Evolutionary conservation across 2,329 filamentous ascomycete species (phyloP).

Genomic region (Stemphylium vesicarium): DNA sequence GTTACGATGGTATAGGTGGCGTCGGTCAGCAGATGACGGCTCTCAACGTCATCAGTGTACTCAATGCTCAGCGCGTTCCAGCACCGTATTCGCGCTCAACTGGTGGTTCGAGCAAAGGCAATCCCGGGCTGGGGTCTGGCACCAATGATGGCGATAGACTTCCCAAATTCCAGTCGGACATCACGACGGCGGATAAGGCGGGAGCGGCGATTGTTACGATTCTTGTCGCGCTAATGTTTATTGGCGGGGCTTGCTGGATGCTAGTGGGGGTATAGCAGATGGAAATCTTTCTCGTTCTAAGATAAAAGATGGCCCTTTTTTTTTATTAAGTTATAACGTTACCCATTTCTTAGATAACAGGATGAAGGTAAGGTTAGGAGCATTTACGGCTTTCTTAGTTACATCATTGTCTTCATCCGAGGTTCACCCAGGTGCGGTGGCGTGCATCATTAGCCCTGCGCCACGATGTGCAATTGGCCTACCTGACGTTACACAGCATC

Average conservation of each 20-base stretch:
- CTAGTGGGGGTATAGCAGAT: neutral
- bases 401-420: neutral
- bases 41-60: constrained; percentile 58
- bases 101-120: constrained; percentile 58
- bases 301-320: neutral
- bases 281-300: no score
- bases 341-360: neutral
- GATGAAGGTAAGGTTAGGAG: no score
- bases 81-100: constrained; percentile 56
- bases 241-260: constrained; percentile 6
- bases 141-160: constrained; percentile 26
- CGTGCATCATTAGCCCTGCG: neutral
- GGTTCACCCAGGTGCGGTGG: neutral
- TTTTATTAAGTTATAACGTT: constrained; percentile 1
- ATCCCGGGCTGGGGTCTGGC: constrained; percentile 50
- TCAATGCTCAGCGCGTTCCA: constrained; percentile 48
- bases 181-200: constrained; percentile 50
- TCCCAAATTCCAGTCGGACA: constrained; percentile 26
- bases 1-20: constrained; percentile 56
- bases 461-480: neutral
- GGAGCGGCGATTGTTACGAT: constrained; percentile 54
- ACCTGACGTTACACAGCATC: neutral
- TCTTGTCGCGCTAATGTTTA: constrained; percentile 23
- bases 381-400: no score
- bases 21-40: constrained; percentile 66